Base-by-base conservation (phyloP, 306 rosid species). In the Datisca glomerata region DNA sequence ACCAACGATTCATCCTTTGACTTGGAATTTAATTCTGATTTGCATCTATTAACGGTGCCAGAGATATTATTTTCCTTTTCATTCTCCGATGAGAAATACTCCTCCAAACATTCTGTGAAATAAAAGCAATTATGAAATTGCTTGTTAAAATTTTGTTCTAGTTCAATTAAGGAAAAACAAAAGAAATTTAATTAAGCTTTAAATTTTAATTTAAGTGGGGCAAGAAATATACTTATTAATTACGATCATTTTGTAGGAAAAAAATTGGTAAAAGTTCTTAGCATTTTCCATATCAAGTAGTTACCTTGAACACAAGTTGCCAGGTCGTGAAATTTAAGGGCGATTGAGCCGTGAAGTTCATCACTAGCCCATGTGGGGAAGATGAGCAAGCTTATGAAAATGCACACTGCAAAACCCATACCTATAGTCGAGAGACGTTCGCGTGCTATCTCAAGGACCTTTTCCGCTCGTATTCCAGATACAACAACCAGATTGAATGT, bases 351-450 rank as follows among this genome's bases (percentile, higher is more conserved):
- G 34, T 89, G 97, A 61, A 89, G 84, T 51, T 89, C 93, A 60
- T 89, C 81, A 10, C 97, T 77, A 22, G 93, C 78, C 97, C 97
- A 89, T 14, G 41, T 25, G 12, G 97, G 97, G 51, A 72, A 77
- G 22, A 89, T 48, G 12, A 77, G 45, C 27, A 89, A 59, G 68
- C 50, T 80, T 13, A 80, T 68, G 57, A 69, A 64, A 36, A 89
- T 60, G 54, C 79, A 71, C 2, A 80, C 73, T 2, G 61, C 61
- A 41, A 77, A 74, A 13, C 98, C 98, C 74, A 80, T 66, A 0
- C 56, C 47, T 3, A 89, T 83, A 5, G 78, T 68, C 6, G 72
- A 60, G 34, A 89, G 71, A 11, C 97, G 93, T 9, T 77, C 56
- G 1, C 72, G 53, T 2, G 97, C 93, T 41, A 89, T 15, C 12